These are phyloP conservation scores for Pulveroboletus sp. DNA, from an alignment of 768 basidiomycete genomes.

Conservation along the genomic window DNA sequence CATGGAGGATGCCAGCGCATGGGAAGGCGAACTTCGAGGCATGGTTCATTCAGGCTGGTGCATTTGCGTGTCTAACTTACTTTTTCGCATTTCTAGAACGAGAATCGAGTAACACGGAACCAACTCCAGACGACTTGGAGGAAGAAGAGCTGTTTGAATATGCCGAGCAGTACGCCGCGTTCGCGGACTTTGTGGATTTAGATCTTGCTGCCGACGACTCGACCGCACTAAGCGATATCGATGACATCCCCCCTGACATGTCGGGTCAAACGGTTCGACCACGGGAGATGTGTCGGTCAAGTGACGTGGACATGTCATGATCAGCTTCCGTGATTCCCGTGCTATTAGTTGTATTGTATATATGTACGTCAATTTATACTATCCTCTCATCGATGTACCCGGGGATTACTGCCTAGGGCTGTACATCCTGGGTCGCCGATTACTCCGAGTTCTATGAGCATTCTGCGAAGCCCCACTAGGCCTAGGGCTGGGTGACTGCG, in stretches of 20 bases:
- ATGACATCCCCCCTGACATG: conserved; percentile 7
- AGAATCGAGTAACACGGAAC: conserved; percentile 11
- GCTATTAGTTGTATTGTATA: background rate
- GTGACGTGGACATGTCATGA: conserved; percentile 28
- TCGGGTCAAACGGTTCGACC: background rate
- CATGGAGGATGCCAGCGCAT: conserved; percentile 55
- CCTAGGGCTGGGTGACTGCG: too few species aligned
- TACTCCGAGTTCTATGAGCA: too few species aligned
- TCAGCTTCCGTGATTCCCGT: background rate
- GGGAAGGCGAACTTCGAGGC: conserved; percentile 57
- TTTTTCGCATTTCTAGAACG: conserved; percentile 1
- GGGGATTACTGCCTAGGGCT: too few species aligned
- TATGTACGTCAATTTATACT: conserved; percentile 5
- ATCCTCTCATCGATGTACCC: too few species aligned
- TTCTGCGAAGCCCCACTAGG: too few species aligned
- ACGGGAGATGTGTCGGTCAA: background rate
- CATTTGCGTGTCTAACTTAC: background rate
- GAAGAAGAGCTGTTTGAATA: conserved; percentile 57
- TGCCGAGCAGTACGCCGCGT: conserved; percentile 46
- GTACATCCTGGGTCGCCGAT: too few species aligned
- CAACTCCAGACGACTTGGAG: conserved; percentile 44
- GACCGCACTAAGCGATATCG: conserved; percentile 17
- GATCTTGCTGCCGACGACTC: conserved; percentile 17
- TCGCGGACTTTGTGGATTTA: conserved; percentile 47
- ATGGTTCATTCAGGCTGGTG: background rate